Base-by-base conservation (phyloP, 1,139 yeast species). In the Blastobotrys persicus region DNA sequence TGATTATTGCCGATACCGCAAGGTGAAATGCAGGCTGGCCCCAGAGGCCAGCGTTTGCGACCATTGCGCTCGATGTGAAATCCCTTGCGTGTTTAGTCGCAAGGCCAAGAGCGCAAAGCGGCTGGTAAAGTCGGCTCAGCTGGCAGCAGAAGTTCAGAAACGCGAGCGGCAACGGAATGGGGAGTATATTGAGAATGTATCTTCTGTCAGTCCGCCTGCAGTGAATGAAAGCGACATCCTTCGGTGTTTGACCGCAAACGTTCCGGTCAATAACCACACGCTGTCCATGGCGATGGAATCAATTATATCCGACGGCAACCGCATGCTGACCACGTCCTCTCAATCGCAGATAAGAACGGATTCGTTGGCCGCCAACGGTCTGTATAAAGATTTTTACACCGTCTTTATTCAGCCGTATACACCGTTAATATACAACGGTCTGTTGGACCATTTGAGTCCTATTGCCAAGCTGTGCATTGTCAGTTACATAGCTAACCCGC, bases 1-100 rank as follows among this genome's bases (percentile, higher is more conserved):
- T 39, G 56, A 56, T 42, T 57, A 56, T 47, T 57, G 60, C 40
- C 54, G 60, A 20, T 51, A 57, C 34, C 45, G 60, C 13, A 57
- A 57, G 46, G 55, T 57, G 37, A 57, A 57, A 42, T 56, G 60
- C 39, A 47, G 48, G 28, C 39, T 49, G 23, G 34, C 45, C 23
- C 44, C 45, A 2, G 54, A 51, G 9, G 40, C 45, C 4, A 31
- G 43, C 16, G 37, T 33, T 3, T 57, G 60, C 44, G 56, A 51
- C 31, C 60, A 57, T 47, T 57, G 60, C 45, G 49, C 48, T 33
- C 45, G 48, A 11, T 55, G 58, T 39, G 57, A 51, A 4, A 52
- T 57, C 19, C 49, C 51, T 13, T 57, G 60, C 34, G 44, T 49
- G 4, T 57, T 51, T 46, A 53, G 57, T 33, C 31, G 42, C 13